Evolutionary conservation across 2,329 filamentous ascomycete genomes (phyloP), one percentile per base, ranked within the genome.

Genomic region (Exophiala sp.): DNA sequence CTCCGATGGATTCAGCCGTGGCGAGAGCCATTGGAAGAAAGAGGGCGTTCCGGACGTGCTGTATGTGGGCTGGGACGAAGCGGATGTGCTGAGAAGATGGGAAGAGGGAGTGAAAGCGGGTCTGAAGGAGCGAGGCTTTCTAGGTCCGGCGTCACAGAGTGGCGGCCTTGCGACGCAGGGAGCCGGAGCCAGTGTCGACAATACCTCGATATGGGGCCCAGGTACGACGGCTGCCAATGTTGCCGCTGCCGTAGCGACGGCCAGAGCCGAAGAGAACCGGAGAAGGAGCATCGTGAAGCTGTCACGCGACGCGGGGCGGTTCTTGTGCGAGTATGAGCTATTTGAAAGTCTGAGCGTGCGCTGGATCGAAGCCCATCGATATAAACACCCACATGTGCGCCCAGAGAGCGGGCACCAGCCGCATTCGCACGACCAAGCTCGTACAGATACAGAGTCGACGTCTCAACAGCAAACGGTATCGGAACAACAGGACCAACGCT

Each of bases 251-350:
- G 32, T 48, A n/a, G 30, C 50, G 16, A 13, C 42, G 16, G 37
- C 27, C 8, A 40, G 41, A 23, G 43, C 46, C 29, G 43, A 53
- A 19, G 48, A 53, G 24, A 60, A 22, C 14, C 9, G 45, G 13
- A 44, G 41, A 37, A 61, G 56, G 1, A 57, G 63, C 10, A 70
- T 74, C 53, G 59, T 75, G 6, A 74, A 79, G 24, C 70, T 85
- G 32, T 88, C 83, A 0, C 76, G 81, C 37, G 82, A 90, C 58
- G 80, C 86, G 0, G 86, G 86, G 2, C 77, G 76, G 16, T 90
- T 84, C 65, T 72, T 89, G 13, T 90, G 86, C 67, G 86, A 90
- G 63, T 90, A 86, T 62, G 88, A 85, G 58, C 87, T 85, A 66
- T 88, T 81, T 66, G 48, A 76, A 76, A 61, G 59, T 43, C 38